These are phyloP conservation scores for Vitis cinerea DNA, from an alignment of 164 flowering plant species.

Conservation along the genomic window DNA sequence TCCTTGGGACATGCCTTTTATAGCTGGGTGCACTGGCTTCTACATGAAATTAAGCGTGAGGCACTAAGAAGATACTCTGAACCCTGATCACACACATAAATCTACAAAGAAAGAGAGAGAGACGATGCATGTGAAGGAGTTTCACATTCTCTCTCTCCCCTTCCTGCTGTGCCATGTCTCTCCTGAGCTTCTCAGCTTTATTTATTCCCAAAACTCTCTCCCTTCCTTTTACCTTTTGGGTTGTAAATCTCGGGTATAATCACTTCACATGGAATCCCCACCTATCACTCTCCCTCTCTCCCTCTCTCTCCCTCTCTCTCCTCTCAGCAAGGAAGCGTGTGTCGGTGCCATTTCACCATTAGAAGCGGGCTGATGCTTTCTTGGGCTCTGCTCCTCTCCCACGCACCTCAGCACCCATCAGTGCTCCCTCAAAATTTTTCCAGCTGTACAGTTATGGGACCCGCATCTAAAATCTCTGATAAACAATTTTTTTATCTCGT, in stretches of 20 bases:
- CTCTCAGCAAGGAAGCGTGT: constrained; percentile 8
- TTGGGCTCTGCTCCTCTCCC: background rate
- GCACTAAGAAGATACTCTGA: constrained; percentile 11
- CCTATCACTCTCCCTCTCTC: constrained; percentile 1
- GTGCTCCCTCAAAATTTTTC: too few species aligned
- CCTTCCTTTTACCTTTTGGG: background rate
- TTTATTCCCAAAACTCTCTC: background rate
- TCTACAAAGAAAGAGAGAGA: constrained; percentile 4
- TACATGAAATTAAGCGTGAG: constrained; percentile 6
- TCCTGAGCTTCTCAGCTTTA: background rate
- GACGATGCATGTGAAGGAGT: too few species aligned
- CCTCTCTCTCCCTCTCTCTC: background rate
- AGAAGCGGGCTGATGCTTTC: background rate
- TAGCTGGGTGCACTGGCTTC: background rate
- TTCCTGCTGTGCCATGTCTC: background rate
- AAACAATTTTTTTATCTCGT: too few species aligned
- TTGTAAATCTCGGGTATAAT: background rate
- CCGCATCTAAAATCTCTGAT: too few species aligned
- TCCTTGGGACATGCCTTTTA: background rate
- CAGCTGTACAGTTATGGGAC: too few species aligned
- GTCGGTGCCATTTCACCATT: constrained; percentile 7
- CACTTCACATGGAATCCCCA: background rate
- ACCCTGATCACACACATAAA: background rate
- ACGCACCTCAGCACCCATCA: too few species aligned
- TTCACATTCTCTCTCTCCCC: constrained; percentile 1